Base-by-base conservation (phyloP, 2,329 filamentous ascomycete genomes). In the Curvularia eragrostidis region DNA sequence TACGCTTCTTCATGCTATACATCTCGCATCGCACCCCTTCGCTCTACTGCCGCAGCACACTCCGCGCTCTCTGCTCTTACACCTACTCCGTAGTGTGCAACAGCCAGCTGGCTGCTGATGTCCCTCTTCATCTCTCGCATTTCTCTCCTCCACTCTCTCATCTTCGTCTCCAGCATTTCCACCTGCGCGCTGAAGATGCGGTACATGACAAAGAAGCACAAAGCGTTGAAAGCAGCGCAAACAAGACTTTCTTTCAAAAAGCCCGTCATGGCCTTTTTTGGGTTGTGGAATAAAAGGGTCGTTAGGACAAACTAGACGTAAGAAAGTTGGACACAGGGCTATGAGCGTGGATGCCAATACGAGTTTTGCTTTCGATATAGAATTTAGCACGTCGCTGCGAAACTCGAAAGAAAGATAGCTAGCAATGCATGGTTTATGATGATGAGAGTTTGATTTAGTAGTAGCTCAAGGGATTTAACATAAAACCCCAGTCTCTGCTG, bases 101-200 rank as follows among this genome's bases (percentile, higher is more conserved):
- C 12, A 8, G n/a, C 26, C n/a, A 47, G 28, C 8, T 47, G 26
- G 1, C 15, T 15, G 5, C 32, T 28, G 1, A 38, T 49, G 5
- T 51, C 48, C 19, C 26, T n/a, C n/a, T 18, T 42, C 6, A 42
- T 3, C 3, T 32, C 38, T 10, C 18, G 21, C 12, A 51, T 23
- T 7, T 51, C 48, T 10, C 13, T n/a, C 24, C 38, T 21, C 24
- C 23, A 32, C 6, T 32, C 38, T 23, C 18, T 19, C 18, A 51
- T 32, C 42, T 24, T 30, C 10, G 12, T 32, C 24, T 51, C 48
- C 1, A 51, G 26, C 6, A 30, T 23, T 42, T 42, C 39, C 1
- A 51, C 48, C 13, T 51, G 48, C 2, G 48, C 48, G 38, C 36
- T 51, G 24, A 51, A 51, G 7, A 51, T n/a, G 19, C 48, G 48